These are phyloP conservation scores for Geoglossum cookeanum DNA, from an alignment of 2,329 filamentous ascomycete genomes.

Conservation along the genomic window DNA sequence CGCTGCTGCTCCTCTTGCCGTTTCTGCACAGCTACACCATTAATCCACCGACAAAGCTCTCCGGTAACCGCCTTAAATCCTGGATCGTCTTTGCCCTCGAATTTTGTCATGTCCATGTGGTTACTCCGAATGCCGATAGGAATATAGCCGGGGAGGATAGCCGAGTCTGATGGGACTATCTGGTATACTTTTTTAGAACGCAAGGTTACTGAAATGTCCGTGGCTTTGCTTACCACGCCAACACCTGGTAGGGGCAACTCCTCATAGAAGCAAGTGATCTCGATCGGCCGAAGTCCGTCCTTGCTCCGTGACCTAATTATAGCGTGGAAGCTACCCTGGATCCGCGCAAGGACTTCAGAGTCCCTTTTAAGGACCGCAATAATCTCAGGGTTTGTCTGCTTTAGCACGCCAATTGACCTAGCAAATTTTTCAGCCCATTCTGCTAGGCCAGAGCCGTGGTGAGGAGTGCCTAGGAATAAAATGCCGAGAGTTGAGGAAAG, in stretches of 20 bases:
- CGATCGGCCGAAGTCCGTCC: constrained; percentile 10
- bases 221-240: constrained; percentile 12
- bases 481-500: constrained; percentile 15
- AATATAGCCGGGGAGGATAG: too few relatives aligned
- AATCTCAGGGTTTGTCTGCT: constrained; percentile 14
- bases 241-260: constrained; percentile 14
- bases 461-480: constrained; percentile 21
- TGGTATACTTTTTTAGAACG: too few relatives aligned
- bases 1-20: too few relatives aligned
- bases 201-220: too few relatives aligned
- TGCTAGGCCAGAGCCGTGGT: constrained; percentile 14
- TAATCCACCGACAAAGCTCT: too few relatives aligned
- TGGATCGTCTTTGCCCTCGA: too few relatives aligned
- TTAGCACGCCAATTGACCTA: constrained; percentile 15
- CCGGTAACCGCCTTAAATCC: too few relatives aligned
- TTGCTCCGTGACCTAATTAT: constrained; percentile 12
- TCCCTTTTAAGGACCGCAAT: constrained; percentile 12
- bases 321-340: constrained; percentile 15
- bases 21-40: too few relatives aligned
- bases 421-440: constrained; percentile 8
- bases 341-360: constrained; percentile 15
- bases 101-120: too few relatives aligned
- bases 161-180: too few relatives aligned
- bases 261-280: constrained; percentile 16
- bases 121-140: too few relatives aligned